These are phyloP conservation scores for Colletotrichum chlorophyti DNA, from an alignment of 2,329 filamentous ascomycete species.

Conservation along the genomic window DNA sequence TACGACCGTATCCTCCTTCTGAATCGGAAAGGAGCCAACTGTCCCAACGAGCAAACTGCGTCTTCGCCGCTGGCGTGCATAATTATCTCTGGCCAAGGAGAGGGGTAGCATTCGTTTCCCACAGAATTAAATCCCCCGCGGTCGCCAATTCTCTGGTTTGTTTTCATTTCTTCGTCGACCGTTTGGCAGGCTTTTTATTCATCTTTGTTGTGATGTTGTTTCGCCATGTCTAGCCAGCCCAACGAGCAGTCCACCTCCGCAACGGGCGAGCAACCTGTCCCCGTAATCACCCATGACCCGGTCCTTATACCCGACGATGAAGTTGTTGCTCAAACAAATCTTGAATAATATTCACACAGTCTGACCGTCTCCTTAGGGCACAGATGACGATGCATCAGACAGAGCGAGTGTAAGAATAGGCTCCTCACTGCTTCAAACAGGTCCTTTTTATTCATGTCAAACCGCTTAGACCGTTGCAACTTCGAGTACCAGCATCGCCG, in stretches of 20 bases:
- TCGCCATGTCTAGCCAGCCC: too few relatives aligned
- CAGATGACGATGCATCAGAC: not conserved
- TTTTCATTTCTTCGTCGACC: not conserved
- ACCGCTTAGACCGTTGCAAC: not conserved
- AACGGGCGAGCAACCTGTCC: too few relatives aligned
- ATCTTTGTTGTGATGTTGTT: too few relatives aligned
- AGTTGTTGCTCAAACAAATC: too few relatives aligned
- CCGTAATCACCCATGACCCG: not conserved
- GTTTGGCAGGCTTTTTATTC: not conserved
- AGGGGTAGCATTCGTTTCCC: not conserved
- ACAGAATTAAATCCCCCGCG: not conserved
- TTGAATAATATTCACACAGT: not conserved
- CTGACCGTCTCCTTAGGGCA: not conserved
- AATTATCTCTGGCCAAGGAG: not conserved
- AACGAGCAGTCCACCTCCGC: too few relatives aligned
- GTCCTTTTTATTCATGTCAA: not conserved
- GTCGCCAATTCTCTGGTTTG: not conserved
- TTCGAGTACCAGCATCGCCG: not conserved
- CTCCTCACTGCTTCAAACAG: not conserved
- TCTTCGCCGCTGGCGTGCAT: not conserved
- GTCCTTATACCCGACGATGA: not conserved
- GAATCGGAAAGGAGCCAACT: not conserved
- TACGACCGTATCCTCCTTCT: too few relatives aligned
- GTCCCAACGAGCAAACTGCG: not conserved
- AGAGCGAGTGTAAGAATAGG: not conserved